Evolutionary conservation across 2,329 filamentous ascomycete genomes (phyloP), one percentile per base, ranked within the genome.

Genomic region (Fusarium ambrosium): DNA sequence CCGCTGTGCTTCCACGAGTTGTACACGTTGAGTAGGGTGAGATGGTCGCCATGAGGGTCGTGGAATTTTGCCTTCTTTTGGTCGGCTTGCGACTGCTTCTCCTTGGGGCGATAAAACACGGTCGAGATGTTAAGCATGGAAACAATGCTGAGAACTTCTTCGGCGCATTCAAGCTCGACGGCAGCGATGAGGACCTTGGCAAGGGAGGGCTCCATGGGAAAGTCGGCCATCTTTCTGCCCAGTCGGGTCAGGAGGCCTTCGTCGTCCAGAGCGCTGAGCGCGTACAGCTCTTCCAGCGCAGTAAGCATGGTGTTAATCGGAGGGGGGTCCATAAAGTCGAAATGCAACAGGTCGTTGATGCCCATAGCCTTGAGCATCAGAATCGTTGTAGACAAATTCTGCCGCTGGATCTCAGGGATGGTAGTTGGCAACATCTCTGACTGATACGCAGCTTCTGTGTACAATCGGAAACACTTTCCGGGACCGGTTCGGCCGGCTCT

Each of bases 321-420:
- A 0, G 97, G 97, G 0, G 97, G 95, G 79, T 99, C 97, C 96
- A 99, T 98, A 79, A 99, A 99, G 84, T 98, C 96, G 79, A 99
- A 99, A 80, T 97, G 95, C 14, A 99, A 88, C 2, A 99, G 87
- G 80, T 99, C 97, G 80, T 99, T 98, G 83, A 99, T 98, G 4
- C 97, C 97, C 95, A 99, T 98, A 0, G 97, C 97, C 82, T 99
- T 99, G 61, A 99, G 89, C 94, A 98, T 98, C 56, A 99, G 89
- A 82, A 99, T 98, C 0, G 96, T 98, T 77, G 94, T 92, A 0
- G 95, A 94, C 63, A 99, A 81, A 79, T 99, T 99, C 82, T 98
- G 95, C 1, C 97, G 90, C 81, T 99, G 97, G 62, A 99, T 99
- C 79, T 98, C 97, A 1, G 97, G 97, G 34, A 98, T 97, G 0